These are phyloP conservation scores for Calocybe indica DNA, from an alignment of 768 basidiomycete species.

Conservation along the genomic window DNA sequence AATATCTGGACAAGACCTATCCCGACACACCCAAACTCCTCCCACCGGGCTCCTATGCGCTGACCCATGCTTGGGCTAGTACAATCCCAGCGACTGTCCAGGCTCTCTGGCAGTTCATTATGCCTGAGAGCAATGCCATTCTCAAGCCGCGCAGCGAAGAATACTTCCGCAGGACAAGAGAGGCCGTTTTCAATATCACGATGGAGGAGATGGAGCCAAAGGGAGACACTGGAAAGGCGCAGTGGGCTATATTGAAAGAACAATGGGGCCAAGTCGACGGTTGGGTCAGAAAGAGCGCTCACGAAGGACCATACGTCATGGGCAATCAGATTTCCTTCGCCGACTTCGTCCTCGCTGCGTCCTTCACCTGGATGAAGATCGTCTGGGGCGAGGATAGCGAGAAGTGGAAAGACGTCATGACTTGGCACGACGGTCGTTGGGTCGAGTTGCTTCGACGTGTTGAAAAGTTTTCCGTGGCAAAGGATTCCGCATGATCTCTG, in stretches of 20 bases:
- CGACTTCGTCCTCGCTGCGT: slow-evolving; percentile 7
- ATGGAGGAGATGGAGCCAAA: slow-evolving; percentile 30
- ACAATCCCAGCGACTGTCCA: slow-evolving; percentile 7
- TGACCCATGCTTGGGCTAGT: slow-evolving; percentile 15
- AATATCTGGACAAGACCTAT: slow-evolving; percentile 39
- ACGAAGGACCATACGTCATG: slow-evolving; percentile 14
- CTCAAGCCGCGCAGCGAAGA: slow-evolving; percentile 27
- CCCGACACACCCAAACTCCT: slow-evolving; percentile 24
- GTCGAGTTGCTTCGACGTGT: neutral
- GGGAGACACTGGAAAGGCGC: slow-evolving; percentile 24
- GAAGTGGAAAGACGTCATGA: slow-evolving; percentile 27
- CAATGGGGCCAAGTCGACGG: slow-evolving; percentile 12
- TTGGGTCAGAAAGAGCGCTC: slow-evolving; percentile 16
- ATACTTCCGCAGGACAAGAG: slow-evolving; percentile 34
- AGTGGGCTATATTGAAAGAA: slow-evolving; percentile 16
- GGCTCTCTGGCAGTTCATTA: slow-evolving; percentile 9
- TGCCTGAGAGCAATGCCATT: slow-evolving; percentile 15
- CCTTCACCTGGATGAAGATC: slow-evolving; percentile 5
- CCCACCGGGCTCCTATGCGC: slow-evolving; percentile 11
- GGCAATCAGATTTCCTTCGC: slow-evolving; percentile 7
- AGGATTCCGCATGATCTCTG: no score
- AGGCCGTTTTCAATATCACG: slow-evolving; percentile 22
- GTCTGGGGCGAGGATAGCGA: slow-evolving; percentile 12
- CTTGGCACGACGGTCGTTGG: slow-evolving; percentile 29
- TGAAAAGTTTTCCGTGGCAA: no score